phyloP scores from a whole-genome alignment of 129 eudicot genomes.

The Lonicera japonica region DNA sequence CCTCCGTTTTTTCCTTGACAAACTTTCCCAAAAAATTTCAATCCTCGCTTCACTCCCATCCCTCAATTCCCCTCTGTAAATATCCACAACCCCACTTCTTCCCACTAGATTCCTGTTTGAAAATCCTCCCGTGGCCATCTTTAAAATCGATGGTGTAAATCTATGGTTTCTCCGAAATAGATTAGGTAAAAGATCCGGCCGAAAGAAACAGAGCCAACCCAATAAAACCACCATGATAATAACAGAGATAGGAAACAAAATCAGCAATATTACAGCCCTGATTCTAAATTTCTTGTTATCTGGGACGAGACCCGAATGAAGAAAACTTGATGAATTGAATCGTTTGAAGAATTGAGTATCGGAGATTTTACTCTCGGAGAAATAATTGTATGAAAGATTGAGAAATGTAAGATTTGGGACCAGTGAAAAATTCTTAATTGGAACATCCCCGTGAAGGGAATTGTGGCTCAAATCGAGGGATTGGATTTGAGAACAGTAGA shows the following conservation, averaged over 20 bases:
- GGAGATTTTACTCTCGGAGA: conserved; percentile 24
- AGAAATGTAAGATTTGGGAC: conserved; percentile 23
- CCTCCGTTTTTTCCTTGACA: conserved; percentile 11
- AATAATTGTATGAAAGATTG: conserved; percentile 25
- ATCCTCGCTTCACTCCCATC: conserved; percentile 29
- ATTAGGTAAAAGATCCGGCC: conserved; percentile 25
- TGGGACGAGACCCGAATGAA: conserved; percentile 27
- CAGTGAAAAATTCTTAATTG: conserved; percentile 14
- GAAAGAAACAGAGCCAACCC: conserved; percentile 21
- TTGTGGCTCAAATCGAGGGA: conserved; percentile 30
- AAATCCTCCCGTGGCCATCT: conserved; percentile 25
- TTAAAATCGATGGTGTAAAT: conserved; percentile 19
- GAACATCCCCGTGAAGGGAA: conserved; percentile 28
- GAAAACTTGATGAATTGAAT: conserved; percentile 29
- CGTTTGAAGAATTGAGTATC: conserved; percentile 24
- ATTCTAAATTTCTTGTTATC: conserved; percentile 20
- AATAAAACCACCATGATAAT: conserved; percentile 16
- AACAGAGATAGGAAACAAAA: conserved; percentile 23
- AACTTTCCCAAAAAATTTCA: conserved; percentile 9
- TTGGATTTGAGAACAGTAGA: conserved; percentile 25
- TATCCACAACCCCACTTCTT: background rate
- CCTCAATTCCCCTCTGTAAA: conserved; percentile 25
- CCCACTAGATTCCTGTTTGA: conserved; percentile 12
- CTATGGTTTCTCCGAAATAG: conserved; percentile 4
- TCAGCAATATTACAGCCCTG: conserved; percentile 16